Evolutionary conservation across 805 yeast species (phyloP), one percentile per base, ranked within the genome.

Genomic region (Teunomyces pallodes): DNA sequence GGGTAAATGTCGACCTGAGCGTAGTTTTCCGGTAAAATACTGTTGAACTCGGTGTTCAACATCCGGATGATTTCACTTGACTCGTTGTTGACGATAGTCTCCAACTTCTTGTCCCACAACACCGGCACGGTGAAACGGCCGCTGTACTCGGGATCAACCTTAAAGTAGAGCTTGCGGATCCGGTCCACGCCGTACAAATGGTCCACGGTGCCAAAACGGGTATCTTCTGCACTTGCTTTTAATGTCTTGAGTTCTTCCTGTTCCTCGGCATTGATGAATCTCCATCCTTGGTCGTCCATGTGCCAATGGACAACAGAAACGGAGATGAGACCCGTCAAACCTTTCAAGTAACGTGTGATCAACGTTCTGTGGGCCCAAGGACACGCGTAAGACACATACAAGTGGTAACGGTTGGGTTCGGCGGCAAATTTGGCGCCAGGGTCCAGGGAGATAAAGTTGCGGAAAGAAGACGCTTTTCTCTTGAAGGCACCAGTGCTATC

Each of bases 361-460:
- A 91, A 73, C 0, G 91, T 82, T 53, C 98, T 77, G 62, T 89
- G 96, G 1, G 97, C 97, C 91, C 97, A 92, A 3, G 99, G 98
- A 68, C 99, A 92, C 1, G 96, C 96, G 43, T 77, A 74, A 0
- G 94, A 86, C 9, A 90, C 96, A 58, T 87, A 91, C 47, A 90
- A 76, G 67, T 91, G 96, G 63, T 92, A 92, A 59, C 99, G 78
- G 49, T 81, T 81, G 41, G 78, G 75, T 60, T 90, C 96, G 4
- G 96, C 89, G 13, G 82, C 72, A 63, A 82, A 88, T 51, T 75
- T 66, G 10, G 89, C 79, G 12, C 83, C 87, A 1, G 81, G 74
- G 26, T 71, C 70, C 1, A 77, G 56, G 2, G 87, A 79, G 41
- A 90, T 82, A 20, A 67, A 66, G 59, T 86, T 80, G 62, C 96